Percentiles rank a stretch among this genome's conserved stretches.
These are phyloP conservation scores for Isatis tinctoria DNA, from an alignment of 345 rosid genomes.

Conservation along the genomic window DNA sequence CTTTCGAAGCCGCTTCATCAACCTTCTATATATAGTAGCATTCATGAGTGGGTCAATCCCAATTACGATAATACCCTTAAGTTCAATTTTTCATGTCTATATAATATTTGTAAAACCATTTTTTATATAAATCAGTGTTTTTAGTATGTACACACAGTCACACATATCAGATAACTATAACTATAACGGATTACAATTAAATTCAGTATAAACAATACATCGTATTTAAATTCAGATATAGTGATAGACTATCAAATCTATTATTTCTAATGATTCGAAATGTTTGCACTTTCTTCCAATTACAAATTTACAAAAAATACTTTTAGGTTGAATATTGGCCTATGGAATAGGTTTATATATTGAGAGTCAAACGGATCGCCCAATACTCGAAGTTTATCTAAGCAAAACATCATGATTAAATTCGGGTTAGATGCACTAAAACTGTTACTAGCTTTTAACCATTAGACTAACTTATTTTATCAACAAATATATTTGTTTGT, in stretches of 20 bases:
- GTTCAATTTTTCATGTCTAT: not conserved
- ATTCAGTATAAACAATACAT: not conserved
- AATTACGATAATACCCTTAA: slow-evolving; percentile 38
- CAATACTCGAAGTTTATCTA: not conserved
- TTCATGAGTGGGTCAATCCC: slow-evolving; percentile 6
- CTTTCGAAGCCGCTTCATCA: slow-evolving; percentile 20
- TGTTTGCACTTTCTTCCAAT: not conserved
- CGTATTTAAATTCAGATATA: not conserved
- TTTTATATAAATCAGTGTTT: too few species aligned
- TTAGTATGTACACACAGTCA: not conserved
- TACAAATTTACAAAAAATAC: not conserved
- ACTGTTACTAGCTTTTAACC: not conserved
- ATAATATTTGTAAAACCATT: not conserved
- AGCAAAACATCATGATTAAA: not conserved
- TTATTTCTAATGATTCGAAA: not conserved
- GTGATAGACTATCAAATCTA: not conserved
- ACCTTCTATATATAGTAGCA: slow-evolving; percentile 34
- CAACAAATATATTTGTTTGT: not conserved
- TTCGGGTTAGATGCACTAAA: not conserved
- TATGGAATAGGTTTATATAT: not conserved
- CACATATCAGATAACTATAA: too few species aligned
- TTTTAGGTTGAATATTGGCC: not conserved
- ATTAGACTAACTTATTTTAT: not conserved
- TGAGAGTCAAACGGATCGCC: not conserved
- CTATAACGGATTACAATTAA: not conserved